Evolutionary conservation across 495 filamentous ascomycete genomes (phyloP).

Genomic region (Cercophora samala): DNA sequence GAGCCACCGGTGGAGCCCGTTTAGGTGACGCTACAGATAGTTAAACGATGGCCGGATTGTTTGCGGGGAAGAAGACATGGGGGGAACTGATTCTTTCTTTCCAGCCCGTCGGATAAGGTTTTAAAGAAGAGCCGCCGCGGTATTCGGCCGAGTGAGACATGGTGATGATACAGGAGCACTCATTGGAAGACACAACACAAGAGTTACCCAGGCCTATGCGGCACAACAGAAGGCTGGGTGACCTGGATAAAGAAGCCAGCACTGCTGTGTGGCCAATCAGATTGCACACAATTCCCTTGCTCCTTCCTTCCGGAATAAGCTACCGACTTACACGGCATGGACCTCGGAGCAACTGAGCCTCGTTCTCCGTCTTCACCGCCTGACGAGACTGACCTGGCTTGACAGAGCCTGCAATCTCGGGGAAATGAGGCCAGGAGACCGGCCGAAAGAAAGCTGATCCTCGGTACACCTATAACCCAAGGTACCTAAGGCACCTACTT

Average conservation of each 20-base stretch:
- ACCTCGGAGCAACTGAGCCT: not conserved
- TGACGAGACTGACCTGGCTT: not conserved
- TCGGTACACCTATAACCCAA: no score
- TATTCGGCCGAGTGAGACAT: constrained; percentile 5
- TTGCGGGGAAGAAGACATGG: not conserved
- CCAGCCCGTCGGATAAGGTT: constrained; percentile 1
- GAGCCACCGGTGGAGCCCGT: not conserved
- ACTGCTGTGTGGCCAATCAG: not conserved
- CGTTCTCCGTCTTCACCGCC: not conserved
- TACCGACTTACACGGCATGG: not conserved
- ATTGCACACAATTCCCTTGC: not conserved
- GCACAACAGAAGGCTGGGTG: not conserved
- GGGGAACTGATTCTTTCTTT: not conserved
- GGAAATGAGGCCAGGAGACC: not conserved
- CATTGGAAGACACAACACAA: not conserved
- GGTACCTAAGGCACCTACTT: no score
- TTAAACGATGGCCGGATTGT: not conserved
- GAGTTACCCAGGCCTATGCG: no score
- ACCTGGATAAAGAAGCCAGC: not conserved
- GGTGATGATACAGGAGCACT: not conserved
- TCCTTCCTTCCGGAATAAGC: not conserved
- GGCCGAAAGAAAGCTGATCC: not conserved
- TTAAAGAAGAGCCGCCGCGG: not conserved
- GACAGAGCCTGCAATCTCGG: not conserved
- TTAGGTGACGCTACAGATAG: not conserved